Base-by-base conservation (phyloP, 176 grass and related monocot species). In the Rhynchospora tenuis region DNA sequence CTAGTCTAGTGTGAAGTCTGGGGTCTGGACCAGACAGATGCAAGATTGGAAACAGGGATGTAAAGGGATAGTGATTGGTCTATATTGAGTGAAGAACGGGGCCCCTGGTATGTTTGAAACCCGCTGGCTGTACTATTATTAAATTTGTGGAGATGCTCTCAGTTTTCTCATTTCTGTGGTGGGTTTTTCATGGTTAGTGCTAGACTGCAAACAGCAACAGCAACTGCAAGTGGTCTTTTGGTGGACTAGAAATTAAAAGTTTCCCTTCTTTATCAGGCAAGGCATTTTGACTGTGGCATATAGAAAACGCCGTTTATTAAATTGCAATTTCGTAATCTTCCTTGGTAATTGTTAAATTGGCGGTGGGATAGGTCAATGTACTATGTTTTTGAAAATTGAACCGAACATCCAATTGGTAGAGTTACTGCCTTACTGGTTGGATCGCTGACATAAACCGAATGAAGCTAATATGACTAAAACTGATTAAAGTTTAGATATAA, bases 21-120 rank as follows among this genome's bases (percentile, higher is more conserved):
- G 17, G 64, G 31, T 12, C 43, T 24, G 31, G 79, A 59, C 5
- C 20, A 63, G 59, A 81, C 11, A 45, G 13, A 75, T 38, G 17
- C 12, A 46, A 73, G 70, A 51, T 29, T 55, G 73, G 24, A 65
- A 67, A 65, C 51, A 50, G n/a, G 31, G 22, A 81, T 20, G 33
- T 7, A 58, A 52, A 8, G 33, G 15, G 33, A 54, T 59, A 13
- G 55, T 62, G 29, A 62, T 80, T 80, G 78, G 57, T 81, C 78
- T 81, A 81, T 81, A 81, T 81, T 48, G 60, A 29, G 60, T 19
- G 63, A 65, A 67, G 60, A 15, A 48, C 29, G 58, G 79, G 11
- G 60, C 59, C 80, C 60, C 58, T 82, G 56, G 80, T 82, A 82
- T 82, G 60, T 67, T 66, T 66, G 22, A 28, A 82, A 82, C 80